Evolutionary conservation across 371 early-diverging fungal species (phyloP).

Genomic region (Mortierella sp.): DNA sequence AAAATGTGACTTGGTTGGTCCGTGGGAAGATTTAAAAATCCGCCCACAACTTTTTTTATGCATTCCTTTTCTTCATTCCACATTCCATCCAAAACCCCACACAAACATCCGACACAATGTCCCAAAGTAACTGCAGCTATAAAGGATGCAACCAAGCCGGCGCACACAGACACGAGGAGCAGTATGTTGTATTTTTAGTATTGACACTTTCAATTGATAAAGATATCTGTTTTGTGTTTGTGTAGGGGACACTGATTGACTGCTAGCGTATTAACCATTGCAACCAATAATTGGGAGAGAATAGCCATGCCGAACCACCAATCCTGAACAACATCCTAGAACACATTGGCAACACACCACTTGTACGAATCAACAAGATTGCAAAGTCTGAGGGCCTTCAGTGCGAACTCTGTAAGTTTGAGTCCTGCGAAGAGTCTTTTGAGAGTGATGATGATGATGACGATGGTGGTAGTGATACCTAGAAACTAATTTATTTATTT

Average conservation of each 20-base stretch:
- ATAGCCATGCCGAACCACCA: slow-evolving; percentile 71
- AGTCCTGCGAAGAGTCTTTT: no score
- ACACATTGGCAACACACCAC: slow-evolving; percentile 96
- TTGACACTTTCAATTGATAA: neutral
- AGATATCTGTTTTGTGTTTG: no score
- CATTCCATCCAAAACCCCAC: neutral
- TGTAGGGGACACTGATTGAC: no score
- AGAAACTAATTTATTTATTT: neutral
- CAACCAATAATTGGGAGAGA: neutral
- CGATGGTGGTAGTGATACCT: no score
- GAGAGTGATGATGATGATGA: no score
- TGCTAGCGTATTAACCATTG: no score
- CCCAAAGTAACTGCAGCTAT: slow-evolving; percentile 35
- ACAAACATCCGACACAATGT: slow-evolving; percentile 15
- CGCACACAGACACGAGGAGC: slow-evolving; percentile 42
- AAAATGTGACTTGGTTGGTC: slow-evolving; percentile 4
- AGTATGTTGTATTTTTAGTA: slow-evolving; percentile 19
- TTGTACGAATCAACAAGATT: slow-evolving; percentile 91
- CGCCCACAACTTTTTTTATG: neutral
- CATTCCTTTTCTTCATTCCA: neutral
- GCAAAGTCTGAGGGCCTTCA: slow-evolving; percentile 87
- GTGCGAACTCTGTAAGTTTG: slow-evolving; percentile 91
- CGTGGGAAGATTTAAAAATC: slow-evolving; percentile 5
- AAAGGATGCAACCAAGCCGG: slow-evolving; percentile 48
- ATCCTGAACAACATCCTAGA: slow-evolving; percentile 86